phyloP scores from a whole-genome alignment of 2,329 filamentous ascomycete genomes.

The Pseudocercospora eumusae region DNA sequence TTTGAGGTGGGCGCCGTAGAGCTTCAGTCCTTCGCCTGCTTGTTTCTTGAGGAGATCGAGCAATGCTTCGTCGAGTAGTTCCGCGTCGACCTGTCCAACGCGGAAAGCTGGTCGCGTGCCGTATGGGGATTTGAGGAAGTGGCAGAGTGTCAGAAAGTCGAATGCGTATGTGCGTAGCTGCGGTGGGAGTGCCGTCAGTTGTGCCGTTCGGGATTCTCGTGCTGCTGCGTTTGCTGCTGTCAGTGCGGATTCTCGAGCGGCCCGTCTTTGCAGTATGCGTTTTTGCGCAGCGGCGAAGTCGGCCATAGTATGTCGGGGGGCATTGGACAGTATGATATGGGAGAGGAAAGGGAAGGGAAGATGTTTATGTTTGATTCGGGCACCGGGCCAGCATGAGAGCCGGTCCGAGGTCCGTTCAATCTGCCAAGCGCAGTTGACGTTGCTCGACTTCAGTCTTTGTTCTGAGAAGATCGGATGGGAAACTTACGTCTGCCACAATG shows the following conservation, averaged over 20 bases:
- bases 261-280: constrained; percentile 78
- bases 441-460: neutral
- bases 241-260: constrained; percentile 61
- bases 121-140: constrained; percentile 69
- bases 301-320: constrained; percentile 37
- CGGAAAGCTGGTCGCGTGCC: constrained; percentile 84
- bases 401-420: neutral
- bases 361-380: neutral
- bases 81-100: constrained; percentile 93
- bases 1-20: constrained; percentile 74
- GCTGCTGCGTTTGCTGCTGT: constrained; percentile 54
- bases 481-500: constrained; percentile 5
- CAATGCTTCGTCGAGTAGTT: constrained; percentile 90
- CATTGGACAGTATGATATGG: neutral
- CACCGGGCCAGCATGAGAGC: neutral
- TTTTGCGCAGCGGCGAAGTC: constrained; percentile 88
- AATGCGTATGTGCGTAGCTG: constrained; percentile 51
- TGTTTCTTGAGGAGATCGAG: constrained; percentile 82
- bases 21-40: constrained; percentile 83
- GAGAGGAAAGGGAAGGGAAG: neutral
- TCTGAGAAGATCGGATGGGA: too few relatives aligned
- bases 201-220: constrained; percentile 43
- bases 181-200: constrained; percentile 51
- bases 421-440: neutral
- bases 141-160: constrained; percentile 55